Evolutionary conservation across 106 monocot species (phyloP).

Genomic region (Dendrobium chrysotoxum): DNA sequence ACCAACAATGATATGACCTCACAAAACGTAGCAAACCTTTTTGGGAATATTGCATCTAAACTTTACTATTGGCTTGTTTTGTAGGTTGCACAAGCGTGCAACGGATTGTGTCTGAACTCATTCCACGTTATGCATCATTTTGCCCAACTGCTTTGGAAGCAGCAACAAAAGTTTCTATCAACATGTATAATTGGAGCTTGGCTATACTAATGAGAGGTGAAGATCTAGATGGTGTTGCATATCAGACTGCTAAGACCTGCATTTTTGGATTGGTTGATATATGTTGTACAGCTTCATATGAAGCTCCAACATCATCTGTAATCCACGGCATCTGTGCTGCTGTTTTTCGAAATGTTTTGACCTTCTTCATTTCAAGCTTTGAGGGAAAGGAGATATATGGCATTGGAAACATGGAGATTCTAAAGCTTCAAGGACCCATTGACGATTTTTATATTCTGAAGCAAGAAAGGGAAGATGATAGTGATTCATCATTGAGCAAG

Average conservation of each 20-base stretch:
- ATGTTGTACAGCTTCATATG: slow-evolving; percentile 69
- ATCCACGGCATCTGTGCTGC: slow-evolving; percentile 69
- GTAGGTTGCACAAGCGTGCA: slow-evolving; percentile 88
- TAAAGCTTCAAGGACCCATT: slow-evolving; percentile 50
- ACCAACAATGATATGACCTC: background rate
- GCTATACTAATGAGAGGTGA: slow-evolving; percentile 66
- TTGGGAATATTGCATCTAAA: slow-evolving; percentile 1
- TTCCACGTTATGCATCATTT: slow-evolving; percentile 79
- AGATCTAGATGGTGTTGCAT: slow-evolving; percentile 72
- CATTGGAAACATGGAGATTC: slow-evolving; percentile 30
- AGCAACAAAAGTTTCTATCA: slow-evolving; percentile 69
- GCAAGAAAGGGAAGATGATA: slow-evolving; percentile 32
- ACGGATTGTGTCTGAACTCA: slow-evolving; percentile 75
- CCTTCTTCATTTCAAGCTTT: slow-evolving; percentile 69
- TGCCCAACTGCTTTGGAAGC: slow-evolving; percentile 96
- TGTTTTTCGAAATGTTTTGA: slow-evolving; percentile 64
- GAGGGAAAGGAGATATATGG: slow-evolving; percentile 64
- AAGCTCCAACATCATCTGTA: slow-evolving; percentile 76
- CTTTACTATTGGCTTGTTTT: slow-evolving; percentile 4
- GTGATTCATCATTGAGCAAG: slow-evolving; percentile 27
- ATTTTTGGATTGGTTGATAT: slow-evolving; percentile 87
- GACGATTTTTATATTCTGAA: slow-evolving; percentile 57
- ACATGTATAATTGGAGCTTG: slow-evolving; percentile 91
- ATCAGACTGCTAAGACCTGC: slow-evolving; percentile 75
- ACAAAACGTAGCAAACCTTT: background rate